These are phyloP conservation scores for Scutellaria baicalensis DNA, from an alignment of 257 asterid species.

Conservation along the genomic window DNA sequence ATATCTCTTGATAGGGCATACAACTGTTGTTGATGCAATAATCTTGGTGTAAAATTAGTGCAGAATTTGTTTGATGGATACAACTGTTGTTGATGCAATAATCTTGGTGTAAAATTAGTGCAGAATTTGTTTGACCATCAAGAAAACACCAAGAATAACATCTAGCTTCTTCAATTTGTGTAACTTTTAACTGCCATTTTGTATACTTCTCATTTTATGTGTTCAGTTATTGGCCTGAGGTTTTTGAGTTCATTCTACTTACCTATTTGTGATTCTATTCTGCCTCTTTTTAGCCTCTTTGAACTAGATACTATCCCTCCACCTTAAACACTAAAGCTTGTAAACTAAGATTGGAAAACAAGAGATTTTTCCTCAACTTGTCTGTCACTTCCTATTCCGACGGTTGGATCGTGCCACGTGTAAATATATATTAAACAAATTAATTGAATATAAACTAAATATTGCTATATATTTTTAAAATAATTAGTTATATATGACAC, in stretches of 20 bases:
- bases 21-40: constrained; percentile 1
- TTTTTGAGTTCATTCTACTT: no score
- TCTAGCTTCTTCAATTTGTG: neutral
- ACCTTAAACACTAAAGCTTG: neutral
- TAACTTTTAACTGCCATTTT: neutral
- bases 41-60: constrained; percentile 13
- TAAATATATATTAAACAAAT: no score
- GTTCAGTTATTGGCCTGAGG: neutral
- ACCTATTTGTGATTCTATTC: neutral
- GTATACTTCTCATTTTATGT: neutral
- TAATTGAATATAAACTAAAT: no score
- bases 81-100: constrained; percentile 1
- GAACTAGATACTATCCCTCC: neutral
- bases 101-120: constrained; percentile 13
- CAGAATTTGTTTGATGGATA: constrained; percentile 6
- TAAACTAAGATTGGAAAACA: no score
- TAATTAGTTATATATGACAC: no score
- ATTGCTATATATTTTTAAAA: no score
- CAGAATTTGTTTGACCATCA: constrained; percentile 8
- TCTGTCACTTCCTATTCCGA: no score
- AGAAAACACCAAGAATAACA: neutral
- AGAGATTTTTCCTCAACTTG: no score
- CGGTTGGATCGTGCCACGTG: no score
- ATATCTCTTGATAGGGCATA: neutral
- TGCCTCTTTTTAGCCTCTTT: neutral